These are phyloP conservation scores for Cryptosporidium sp. DNA, from an alignment of 169 alveolate genomes.

Conservation along the genomic window DNA sequence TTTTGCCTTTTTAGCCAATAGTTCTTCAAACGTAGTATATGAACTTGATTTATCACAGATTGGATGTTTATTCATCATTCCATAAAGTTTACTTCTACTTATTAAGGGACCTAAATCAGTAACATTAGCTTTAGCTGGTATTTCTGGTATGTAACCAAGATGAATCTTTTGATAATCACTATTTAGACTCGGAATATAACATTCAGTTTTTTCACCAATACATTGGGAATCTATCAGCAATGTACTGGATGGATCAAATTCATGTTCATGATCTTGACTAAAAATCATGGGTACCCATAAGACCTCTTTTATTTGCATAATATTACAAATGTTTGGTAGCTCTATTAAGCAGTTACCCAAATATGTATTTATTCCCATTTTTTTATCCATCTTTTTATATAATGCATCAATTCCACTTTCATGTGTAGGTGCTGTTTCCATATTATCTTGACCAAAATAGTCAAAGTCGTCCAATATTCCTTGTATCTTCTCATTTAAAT, in stretches of 20 bases:
- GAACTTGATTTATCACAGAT: constrained; percentile 27
- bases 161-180: constrained; percentile 38
- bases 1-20: constrained; percentile 50
- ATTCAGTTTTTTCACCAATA: neutral
- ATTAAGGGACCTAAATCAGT: constrained; percentile 18
- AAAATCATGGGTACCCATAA: constrained; percentile 66
- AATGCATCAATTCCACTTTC: neutral
- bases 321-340: constrained; percentile 20
- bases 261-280: neutral
- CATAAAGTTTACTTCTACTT: neutral
- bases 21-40: constrained; percentile 51
- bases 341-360: constrained; percentile 40
- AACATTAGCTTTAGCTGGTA: constrained; percentile 10
- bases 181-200: constrained; percentile 39
- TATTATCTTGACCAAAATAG: constrained; percentile 8
- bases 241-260: constrained; percentile 24
- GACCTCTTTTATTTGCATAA: constrained; percentile 1
- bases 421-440: neutral
- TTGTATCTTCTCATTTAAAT: constrained; percentile 20
- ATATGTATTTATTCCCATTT: neutral
- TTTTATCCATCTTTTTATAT: neutral
- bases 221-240: neutral
- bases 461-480: constrained; percentile 34
- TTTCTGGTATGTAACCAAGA: constrained; percentile 54
- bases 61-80: neutral